A percentile compares a stretch with the other conserved stretches of the same genome.
Conservation (phyloP, 305 asterid species). For the Fraxinus xanthoxyloides region DNA sequence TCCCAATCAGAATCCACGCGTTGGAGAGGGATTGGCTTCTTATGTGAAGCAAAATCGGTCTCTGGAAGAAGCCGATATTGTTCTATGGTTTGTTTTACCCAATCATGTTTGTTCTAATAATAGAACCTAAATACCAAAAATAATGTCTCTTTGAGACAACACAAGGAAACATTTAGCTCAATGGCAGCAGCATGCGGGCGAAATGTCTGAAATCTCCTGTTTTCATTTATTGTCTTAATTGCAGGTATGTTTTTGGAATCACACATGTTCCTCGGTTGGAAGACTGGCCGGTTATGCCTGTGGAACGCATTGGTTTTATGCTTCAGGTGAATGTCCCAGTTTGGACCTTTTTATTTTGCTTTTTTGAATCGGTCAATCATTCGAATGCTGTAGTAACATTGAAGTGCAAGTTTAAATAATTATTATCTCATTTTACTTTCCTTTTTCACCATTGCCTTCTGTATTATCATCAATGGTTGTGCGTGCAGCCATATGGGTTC, state of each 20-base stretch:
- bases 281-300: slow-evolving; percentile 99
- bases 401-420: neutral
- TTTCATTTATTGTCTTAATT: slow-evolving; percentile 11
- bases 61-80: slow-evolving; percentile 82
- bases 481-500: slow-evolving; percentile 94
- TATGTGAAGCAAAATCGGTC: slow-evolving; percentile 87
- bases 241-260: slow-evolving; percentile 90
- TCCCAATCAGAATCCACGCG: slow-evolving; percentile 99
- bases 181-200: neutral
- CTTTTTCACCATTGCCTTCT: neutral
- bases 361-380: neutral
- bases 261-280: slow-evolving; percentile 93
- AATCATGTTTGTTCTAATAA: neutral
- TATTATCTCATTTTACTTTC: neutral
- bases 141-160: neutral
- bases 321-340: slow-evolving; percentile 58
- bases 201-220: neutral
- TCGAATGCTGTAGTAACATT: neutral
- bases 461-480: neutral
- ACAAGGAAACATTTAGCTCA: neutral
- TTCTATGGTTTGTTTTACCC: slow-evolving; percentile 58
- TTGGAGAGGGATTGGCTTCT: slow-evolving; percentile 86
- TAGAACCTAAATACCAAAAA: neutral
- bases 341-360: neutral
- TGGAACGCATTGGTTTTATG: slow-evolving; percentile 82